These are phyloP conservation scores for Penicillium pulvis DNA, from an alignment of 495 filamentous ascomycete species.

Conservation along the genomic window DNA sequence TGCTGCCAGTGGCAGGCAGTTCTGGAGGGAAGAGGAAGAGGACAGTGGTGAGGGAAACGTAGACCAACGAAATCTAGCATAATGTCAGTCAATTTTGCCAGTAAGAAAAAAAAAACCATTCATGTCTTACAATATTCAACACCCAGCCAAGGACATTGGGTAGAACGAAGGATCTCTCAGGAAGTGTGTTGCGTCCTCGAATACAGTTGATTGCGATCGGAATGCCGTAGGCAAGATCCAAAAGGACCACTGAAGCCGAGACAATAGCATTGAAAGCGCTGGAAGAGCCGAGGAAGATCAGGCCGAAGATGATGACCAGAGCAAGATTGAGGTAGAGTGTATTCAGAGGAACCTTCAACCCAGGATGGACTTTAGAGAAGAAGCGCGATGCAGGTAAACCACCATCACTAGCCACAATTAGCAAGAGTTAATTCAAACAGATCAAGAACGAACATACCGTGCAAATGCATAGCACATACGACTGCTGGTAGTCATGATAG, in stretches of 20 bases:
- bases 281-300: slow-evolving; percentile 74
- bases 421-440: not conserved
- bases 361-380: slow-evolving; percentile 65
- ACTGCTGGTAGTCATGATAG: slow-evolving; percentile 75
- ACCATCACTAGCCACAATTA: slow-evolving; percentile 53
- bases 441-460: slow-evolving; percentile 30
- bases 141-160: slow-evolving; percentile 57
- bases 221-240: slow-evolving; percentile 73
- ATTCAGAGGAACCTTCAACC: slow-evolving; percentile 67
- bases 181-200: slow-evolving; percentile 65
- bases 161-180: slow-evolving; percentile 63
- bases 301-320: slow-evolving; percentile 69
- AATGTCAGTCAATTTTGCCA: not conserved
- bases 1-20: slow-evolving; percentile 64
- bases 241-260: slow-evolving; percentile 68
- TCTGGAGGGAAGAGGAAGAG: slow-evolving; percentile 76
- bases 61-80: slow-evolving; percentile 60
- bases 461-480: slow-evolving; percentile 80
- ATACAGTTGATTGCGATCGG: slow-evolving; percentile 68
- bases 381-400: slow-evolving; percentile 67
- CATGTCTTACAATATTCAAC: slow-evolving; percentile 41
- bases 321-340: slow-evolving; percentile 65
- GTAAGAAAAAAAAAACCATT: not conserved
- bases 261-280: slow-evolving; percentile 66
- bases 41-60: slow-evolving; percentile 68